These are phyloP conservation scores for Pseudogymnoascus sp. DNA, from an alignment of 2,329 filamentous ascomycete genomes.

Conservation along the genomic window DNA sequence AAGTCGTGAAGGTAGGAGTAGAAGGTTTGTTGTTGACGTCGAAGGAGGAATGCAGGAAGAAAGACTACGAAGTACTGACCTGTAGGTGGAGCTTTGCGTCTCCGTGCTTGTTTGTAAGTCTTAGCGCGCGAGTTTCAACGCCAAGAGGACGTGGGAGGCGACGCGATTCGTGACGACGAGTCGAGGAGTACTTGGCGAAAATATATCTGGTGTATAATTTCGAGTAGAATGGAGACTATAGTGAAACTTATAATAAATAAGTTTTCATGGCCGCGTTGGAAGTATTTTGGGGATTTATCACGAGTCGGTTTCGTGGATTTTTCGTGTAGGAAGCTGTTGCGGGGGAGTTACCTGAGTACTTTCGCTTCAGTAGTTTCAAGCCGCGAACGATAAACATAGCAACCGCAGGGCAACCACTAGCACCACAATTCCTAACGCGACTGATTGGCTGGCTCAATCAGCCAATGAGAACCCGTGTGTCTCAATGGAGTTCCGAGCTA, in stretches of 20 bases:
- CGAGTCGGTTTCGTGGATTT: conserved; percentile 1
- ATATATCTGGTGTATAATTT: neutral
- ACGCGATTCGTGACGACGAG: neutral
- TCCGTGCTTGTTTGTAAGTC: conserved; percentile 9
- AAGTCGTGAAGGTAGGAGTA: conserved; percentile 22
- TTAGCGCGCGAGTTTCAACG: conserved; percentile 7
- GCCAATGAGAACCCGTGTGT: conserved; percentile 4
- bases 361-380: conserved; percentile 7
- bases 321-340: conserved; percentile 1
- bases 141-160: conserved; percentile 2
- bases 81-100: conserved; percentile 8
- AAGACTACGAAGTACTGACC: conserved; percentile 5
- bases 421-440: neutral
- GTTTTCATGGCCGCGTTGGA: neutral
- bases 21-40: conserved; percentile 27
- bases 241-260: neutral
- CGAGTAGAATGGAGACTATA: neutral
- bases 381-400: conserved; percentile 8
- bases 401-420: conserved; percentile 6
- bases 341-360: conserved; percentile 5
- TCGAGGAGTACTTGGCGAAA: neutral
- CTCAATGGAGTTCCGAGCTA: neutral
- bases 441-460: neutral
- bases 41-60: conserved; percentile 23
- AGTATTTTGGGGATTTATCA: neutral